These are phyloP conservation scores for Falciphora oryzae DNA, from an alignment of 2,329 filamentous ascomycete species.

Conservation along the genomic window DNA sequence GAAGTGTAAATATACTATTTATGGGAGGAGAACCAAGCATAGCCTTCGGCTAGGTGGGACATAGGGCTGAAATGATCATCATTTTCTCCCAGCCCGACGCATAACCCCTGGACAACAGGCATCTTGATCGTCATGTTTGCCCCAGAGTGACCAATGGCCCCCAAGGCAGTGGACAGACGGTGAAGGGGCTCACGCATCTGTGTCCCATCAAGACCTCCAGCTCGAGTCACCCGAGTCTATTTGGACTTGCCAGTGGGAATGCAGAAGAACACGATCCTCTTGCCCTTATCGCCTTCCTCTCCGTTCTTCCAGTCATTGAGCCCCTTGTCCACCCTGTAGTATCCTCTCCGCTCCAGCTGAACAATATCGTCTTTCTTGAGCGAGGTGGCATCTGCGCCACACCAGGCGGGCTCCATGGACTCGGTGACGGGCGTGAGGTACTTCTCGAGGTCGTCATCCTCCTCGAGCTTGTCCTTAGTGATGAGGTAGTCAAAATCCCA, in stretches of 20 bases:
- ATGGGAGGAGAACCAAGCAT: not conserved
- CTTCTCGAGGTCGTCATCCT: slow-evolving; percentile 80
- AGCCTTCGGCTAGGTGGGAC: not conserved
- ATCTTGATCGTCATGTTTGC: not conserved
- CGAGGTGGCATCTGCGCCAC: slow-evolving; percentile 72
- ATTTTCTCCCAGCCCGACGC: not conserved
- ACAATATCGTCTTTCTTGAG: slow-evolving; percentile 87
- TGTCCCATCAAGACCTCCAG: not conserved
- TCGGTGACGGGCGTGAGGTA: slow-evolving; percentile 74
- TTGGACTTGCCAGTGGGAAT: slow-evolving; percentile 52
- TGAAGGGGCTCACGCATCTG: not conserved
- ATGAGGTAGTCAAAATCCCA: slow-evolving; percentile 95
- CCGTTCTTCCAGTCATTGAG: slow-evolving; percentile 44
- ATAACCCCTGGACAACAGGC: not conserved
- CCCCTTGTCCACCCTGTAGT: slow-evolving; percentile 76
- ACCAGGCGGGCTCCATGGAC: slow-evolving; percentile 66
- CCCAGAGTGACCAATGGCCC: not conserved
- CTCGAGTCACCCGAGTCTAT: slow-evolving; percentile 19
- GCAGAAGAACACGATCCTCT: slow-evolving; percentile 47
- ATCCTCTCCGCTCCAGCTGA: slow-evolving; percentile 90
- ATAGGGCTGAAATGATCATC: not conserved
- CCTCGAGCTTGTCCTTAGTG: slow-evolving; percentile 88
- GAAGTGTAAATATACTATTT: slow-evolving; percentile 1
- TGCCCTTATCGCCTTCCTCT: slow-evolving; percentile 41
- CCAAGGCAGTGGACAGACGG: too few relatives aligned